These are phyloP conservation scores for Dichomitus squalens DNA, from an alignment of 1,284 basidiomycete species.

Conservation along the genomic window DNA sequence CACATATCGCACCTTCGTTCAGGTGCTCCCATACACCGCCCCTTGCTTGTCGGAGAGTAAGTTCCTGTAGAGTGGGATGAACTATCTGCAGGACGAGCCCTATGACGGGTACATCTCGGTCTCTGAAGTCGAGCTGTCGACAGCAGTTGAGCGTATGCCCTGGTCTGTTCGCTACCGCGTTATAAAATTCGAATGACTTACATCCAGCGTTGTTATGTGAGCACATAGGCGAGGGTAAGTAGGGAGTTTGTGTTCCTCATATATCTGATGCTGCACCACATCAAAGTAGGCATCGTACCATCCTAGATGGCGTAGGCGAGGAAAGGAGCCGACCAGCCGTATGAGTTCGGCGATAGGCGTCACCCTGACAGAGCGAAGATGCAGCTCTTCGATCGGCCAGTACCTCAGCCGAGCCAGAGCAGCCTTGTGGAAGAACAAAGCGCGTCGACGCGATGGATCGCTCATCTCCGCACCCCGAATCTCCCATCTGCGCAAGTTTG, in stretches of 20 bases:
- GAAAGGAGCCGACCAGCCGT: background rate
- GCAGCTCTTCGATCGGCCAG: background rate
- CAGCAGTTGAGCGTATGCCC: no score
- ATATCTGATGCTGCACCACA: background rate
- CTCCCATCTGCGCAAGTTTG: background rate
- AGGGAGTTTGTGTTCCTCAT: background rate
- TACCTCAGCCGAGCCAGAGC: background rate
- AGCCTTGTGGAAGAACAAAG: background rate
- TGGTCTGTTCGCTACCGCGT: no score
- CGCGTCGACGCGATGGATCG: background rate
- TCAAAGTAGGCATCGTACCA: background rate
- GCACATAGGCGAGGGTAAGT: background rate
- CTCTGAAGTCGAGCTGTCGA: background rate
- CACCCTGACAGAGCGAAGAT: background rate
- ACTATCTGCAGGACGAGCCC: background rate
- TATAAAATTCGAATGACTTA: background rate
- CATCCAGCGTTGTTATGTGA: background rate
- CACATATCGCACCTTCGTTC: no score
- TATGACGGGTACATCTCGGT: background rate
- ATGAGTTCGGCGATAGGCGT: background rate
- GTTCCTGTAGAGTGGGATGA: background rate
- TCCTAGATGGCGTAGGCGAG: background rate
- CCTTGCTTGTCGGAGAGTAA: background rate
- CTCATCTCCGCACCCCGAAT: no score
- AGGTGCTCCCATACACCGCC: background rate